phyloP scores from a whole-genome alignment of 371 early-diverging fungal genomes.

The Apophysomyces sp. region DNA sequence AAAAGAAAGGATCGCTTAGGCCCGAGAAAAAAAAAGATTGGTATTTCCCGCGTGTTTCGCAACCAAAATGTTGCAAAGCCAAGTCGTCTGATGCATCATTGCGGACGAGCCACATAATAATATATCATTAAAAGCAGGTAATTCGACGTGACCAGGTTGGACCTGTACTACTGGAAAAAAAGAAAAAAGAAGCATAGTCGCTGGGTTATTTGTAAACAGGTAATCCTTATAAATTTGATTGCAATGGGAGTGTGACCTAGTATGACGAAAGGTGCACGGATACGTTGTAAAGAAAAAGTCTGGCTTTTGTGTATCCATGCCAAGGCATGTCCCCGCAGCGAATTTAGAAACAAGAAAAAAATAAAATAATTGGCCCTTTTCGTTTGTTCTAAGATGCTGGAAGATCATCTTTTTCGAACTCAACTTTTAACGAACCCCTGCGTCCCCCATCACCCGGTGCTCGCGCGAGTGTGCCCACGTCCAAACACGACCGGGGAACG shows the following conservation, averaged over 20 bases:
- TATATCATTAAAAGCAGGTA: background rate
- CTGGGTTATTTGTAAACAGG: background rate
- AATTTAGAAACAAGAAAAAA: background rate
- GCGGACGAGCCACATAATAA: slow-evolving; percentile 1
- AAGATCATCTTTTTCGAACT: slow-evolving; percentile 1
- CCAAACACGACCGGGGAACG: background rate
- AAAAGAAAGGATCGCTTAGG: background rate
- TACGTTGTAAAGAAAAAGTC: background rate
- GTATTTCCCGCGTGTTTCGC: background rate
- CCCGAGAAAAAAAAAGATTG: background rate
- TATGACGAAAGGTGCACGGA: slow-evolving; percentile 2
- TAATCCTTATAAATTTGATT: background rate
- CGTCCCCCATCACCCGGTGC: slow-evolving; percentile 2
- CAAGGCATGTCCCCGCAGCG: background rate
- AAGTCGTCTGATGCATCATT: background rate
- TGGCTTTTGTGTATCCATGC: background rate
- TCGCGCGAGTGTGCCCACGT: slow-evolving; percentile 3
- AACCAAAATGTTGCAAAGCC: background rate
- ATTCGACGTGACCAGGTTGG: background rate
- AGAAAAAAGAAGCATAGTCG: no score
- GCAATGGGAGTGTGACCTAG: background rate
- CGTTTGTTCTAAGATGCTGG: background rate
- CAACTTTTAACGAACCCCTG: background rate
- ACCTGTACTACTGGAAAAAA: background rate
- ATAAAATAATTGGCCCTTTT: background rate